These are phyloP conservation scores for Solanum appendiculatum DNA, from an alignment of 257 asterid genomes.

Conservation along the genomic window DNA sequence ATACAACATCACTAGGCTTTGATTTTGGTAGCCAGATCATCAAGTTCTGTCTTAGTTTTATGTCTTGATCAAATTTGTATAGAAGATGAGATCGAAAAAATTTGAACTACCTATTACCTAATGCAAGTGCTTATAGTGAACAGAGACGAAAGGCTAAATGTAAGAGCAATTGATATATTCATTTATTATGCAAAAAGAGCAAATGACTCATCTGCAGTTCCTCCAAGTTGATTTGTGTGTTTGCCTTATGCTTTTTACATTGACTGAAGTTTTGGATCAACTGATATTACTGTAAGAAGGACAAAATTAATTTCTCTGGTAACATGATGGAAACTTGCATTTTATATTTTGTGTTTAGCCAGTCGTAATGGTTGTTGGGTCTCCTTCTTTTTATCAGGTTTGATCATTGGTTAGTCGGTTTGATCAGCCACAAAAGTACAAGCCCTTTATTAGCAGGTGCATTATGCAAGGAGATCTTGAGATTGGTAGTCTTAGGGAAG, in stretches of 20 bases:
- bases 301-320: background rate
- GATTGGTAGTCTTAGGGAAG: slow-evolving; percentile 72
- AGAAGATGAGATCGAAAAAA: background rate
- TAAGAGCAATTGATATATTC: background rate
- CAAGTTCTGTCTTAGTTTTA: background rate
- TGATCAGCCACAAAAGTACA: slow-evolving; percentile 78
- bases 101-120: background rate
- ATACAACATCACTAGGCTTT: background rate
- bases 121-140: background rate
- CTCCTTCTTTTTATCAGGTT: slow-evolving; percentile 29
- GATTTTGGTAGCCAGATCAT: background rate
- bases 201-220: background rate
- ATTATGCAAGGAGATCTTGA: slow-evolving; percentile 54
- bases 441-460: slow-evolving; percentile 66
- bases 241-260: background rate
- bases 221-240: background rate
- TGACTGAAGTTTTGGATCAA: background rate
- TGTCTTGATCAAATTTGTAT: background rate
- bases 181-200: background rate
- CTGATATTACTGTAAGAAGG: background rate
- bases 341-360: background rate
- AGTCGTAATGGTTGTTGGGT: background rate
- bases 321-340: background rate
- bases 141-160: background rate
- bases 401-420: slow-evolving; percentile 78